A percentile compares a stretch with the other conserved stretches of the same genome.
Evolutionary conservation across 371 early-diverging fungal genomes (phyloP).

Genomic region (Mucor indicus): DNA sequence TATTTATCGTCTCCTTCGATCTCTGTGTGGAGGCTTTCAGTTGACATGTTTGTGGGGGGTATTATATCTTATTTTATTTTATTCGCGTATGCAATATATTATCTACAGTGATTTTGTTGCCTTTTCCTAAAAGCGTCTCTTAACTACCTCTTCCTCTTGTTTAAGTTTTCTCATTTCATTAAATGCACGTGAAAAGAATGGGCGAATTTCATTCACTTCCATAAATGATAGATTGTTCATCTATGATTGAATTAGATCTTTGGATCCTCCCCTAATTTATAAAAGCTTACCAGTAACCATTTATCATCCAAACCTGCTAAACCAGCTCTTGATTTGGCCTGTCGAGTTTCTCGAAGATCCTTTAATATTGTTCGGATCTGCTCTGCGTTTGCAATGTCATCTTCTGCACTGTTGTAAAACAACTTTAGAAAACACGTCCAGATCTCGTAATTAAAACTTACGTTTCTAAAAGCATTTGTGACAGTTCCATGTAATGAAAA

Average conservation of each 20-base stretch:
- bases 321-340: slow-evolving; percentile 77
- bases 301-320: slow-evolving; percentile 59
- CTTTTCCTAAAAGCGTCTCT: too few species aligned
- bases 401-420: slow-evolving; percentile 57
- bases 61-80: too few species aligned
- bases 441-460: slow-evolving; percentile 22
- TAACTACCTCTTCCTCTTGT: slow-evolving; percentile 3
- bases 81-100: too few species aligned
- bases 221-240: slow-evolving; percentile 80
- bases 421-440: background rate
- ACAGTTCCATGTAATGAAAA: slow-evolving; percentile 79
- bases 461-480: slow-evolving; percentile 73
- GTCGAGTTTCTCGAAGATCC: slow-evolving; percentile 83
- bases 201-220: slow-evolving; percentile 89
- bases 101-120: too few species aligned
- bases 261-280: background rate
- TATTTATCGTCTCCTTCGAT: too few species aligned
- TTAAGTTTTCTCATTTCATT: slow-evolving; percentile 58
- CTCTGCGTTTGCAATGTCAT: slow-evolving; percentile 77
- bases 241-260: slow-evolving; percentile 20
- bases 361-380: slow-evolving; percentile 69
- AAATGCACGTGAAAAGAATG: slow-evolving; percentile 79
- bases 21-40: too few species aligned
- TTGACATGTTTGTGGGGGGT: too few species aligned
- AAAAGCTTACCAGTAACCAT: slow-evolving; percentile 62